A percentile compares a stretch with the other conserved stretches of the same genome.
Conservation (phyloP, 2,329 filamentous ascomycete species). For the Cladophialophora immunda region DNA sequence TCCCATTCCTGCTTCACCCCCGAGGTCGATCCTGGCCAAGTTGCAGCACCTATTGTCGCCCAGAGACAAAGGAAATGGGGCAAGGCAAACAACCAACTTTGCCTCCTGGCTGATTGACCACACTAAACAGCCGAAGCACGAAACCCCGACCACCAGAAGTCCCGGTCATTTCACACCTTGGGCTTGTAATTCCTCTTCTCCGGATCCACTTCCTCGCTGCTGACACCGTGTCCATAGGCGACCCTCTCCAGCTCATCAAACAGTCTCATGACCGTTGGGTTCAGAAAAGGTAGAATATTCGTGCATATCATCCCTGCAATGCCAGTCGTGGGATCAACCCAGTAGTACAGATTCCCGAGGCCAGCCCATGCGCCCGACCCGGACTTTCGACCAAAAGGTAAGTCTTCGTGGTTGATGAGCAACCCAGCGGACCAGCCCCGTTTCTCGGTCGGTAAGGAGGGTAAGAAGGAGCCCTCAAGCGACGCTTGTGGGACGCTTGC, state of each 20-base stretch:
- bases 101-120: no score
- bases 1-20: no score
- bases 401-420: conserved; percentile 36
- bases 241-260: conserved; percentile 36
- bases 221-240: conserved; percentile 33
- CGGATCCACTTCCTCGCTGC: conserved; percentile 7
- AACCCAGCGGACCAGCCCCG: conserved; percentile 36
- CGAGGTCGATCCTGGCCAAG: no score
- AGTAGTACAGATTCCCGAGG: conserved; percentile 39
- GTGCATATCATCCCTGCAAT: conserved; percentile 32
- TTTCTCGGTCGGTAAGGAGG: conserved; percentile 15
- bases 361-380: conserved; percentile 37
- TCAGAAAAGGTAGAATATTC: conserved; percentile 32
- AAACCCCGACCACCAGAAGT: not conserved
- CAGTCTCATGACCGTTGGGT: conserved; percentile 27
- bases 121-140: no score
- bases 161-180: not conserved
- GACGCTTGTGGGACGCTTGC: conserved; percentile 22
- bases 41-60: no score
- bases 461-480: conserved; percentile 28
- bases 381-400: conserved; percentile 31
- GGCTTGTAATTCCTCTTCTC: conserved; percentile 21
- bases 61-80: no score
- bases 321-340: conserved; percentile 32
- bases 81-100: no score